Base-by-base conservation (phyloP, 2,329 filamentous ascomycete species). In the Beauveria scarabaeidicola region DNA sequence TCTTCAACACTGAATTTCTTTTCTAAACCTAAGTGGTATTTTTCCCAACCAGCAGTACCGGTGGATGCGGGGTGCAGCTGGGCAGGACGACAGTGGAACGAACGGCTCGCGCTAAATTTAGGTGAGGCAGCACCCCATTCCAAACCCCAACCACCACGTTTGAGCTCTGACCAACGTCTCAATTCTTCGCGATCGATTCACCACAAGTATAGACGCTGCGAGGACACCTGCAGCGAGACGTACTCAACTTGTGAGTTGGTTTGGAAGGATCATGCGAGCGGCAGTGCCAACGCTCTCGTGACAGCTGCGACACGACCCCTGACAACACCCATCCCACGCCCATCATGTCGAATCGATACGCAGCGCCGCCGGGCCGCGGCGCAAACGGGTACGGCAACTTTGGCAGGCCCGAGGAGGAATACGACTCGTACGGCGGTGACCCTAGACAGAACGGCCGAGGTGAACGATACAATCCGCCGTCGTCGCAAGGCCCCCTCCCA, bases 261-360 rank as follows among this genome's bases (percentile, higher is more conserved):
- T 38, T 17, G 17, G 46, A 3, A 62, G 48, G 58, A 66, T 62
- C 52, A 70, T 69, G 67, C 65, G 57, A 66, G 54, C 61, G 61
- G 60, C 63, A 57, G 47, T 51, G 48, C 32, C 52, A 61, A 25
- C 21, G 47, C 41, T 52, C 56, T 62, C 59, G 56, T 68, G 55
- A 68, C 61, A 54, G 46, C 51, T 52, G 48, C 41, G 56, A 52
- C 60, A 52, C 62, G 50, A 60, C 53, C 56, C 52, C 59, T 58
- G 61, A 61, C 59, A 51, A 51, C 52, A 60, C 25, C 36, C 10
- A 41, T 43, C 47, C 17, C 21, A 36, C 55, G 23, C 54, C 57
- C 66, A 73, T 61, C 69, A 83, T 83, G 81, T 73, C 80, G 65
- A 77, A 77, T 69, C 76, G 79, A 66, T 80, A 79, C 70, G 78